phyloP scores from a whole-genome alignment of 2,329 filamentous ascomycete genomes.

The Byssothecium circinans region DNA sequence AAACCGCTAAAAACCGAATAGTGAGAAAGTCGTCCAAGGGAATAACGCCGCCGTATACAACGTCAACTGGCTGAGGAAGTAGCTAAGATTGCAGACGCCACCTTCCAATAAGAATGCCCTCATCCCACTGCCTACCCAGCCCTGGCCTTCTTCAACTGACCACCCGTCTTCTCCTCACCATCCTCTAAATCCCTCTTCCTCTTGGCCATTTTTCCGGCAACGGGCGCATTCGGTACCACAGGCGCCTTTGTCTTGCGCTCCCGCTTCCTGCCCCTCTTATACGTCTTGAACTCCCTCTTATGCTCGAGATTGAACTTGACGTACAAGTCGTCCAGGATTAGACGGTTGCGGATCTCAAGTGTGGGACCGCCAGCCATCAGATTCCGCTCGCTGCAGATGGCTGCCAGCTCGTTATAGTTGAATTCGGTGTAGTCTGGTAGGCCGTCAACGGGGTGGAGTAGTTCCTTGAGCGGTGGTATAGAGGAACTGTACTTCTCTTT shows the following conservation, averaged over 20 bases:
- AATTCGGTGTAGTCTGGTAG: constrained; percentile 11
- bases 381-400: constrained; percentile 17
- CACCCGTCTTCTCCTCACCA: not conserved
- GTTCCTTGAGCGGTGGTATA: too few species aligned
- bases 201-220: not conserved
- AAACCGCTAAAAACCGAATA: too few species aligned
- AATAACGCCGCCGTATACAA: too few species aligned
- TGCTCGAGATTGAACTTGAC: constrained; percentile 6
- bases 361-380: constrained; percentile 12
- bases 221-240: constrained; percentile 2
- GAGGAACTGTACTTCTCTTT: too few species aligned
- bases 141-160: not conserved
- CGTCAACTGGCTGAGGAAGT: too few species aligned
- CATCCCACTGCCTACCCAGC: not conserved
- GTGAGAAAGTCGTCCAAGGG: too few species aligned
- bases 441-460: too few species aligned
- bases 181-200: not conserved
- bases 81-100: too few species aligned
- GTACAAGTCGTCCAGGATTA: constrained; percentile 25
- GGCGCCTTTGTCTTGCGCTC: not conserved
- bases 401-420: constrained; percentile 19
- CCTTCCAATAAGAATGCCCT: too few species aligned
- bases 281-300: constrained; percentile 7
- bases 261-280: not conserved
- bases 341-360: constrained; percentile 12